Conservation (phyloP, 2,329 filamentous ascomycete species). For the Chalaropsis ovoidea region DNA sequence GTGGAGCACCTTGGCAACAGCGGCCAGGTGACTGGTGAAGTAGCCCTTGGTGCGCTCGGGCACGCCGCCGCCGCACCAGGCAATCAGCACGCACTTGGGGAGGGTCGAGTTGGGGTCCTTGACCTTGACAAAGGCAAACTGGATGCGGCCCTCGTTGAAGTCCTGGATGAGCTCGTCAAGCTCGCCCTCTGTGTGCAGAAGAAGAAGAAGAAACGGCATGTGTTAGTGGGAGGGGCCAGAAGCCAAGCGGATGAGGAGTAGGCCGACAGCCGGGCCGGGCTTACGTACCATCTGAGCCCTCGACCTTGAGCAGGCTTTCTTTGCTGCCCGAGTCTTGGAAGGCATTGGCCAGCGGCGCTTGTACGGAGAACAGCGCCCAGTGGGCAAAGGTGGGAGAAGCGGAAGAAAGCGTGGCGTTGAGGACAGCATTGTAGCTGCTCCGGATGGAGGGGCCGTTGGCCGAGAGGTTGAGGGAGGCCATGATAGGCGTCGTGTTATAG, state of each 20-base stretch:
- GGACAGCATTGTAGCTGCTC: slow-evolving; percentile 58
- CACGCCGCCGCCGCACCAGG: slow-evolving; percentile 94
- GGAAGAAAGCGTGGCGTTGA: slow-evolving; percentile 44
- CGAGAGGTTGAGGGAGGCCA: slow-evolving; percentile 73
- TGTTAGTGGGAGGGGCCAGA: slow-evolving; percentile 15
- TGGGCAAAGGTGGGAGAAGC: slow-evolving; percentile 74
- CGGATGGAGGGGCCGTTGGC: slow-evolving; percentile 74
- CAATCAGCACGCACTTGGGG: slow-evolving; percentile 86
- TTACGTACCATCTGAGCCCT: slow-evolving; percentile 70
- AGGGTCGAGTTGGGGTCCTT: slow-evolving; percentile 85
- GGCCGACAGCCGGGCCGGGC: background rate
- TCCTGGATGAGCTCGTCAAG: slow-evolving; percentile 83
- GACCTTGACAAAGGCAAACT: slow-evolving; percentile 94
- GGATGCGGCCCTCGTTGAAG: slow-evolving; percentile 90
- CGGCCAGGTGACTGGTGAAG: slow-evolving; percentile 86
- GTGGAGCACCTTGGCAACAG: slow-evolving; percentile 84
- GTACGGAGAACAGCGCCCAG: slow-evolving; percentile 91
- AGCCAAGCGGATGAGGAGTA: too few relatives aligned
- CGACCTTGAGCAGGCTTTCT: slow-evolving; percentile 91
- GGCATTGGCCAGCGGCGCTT: slow-evolving; percentile 81
- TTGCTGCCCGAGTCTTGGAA: slow-evolving; percentile 81
- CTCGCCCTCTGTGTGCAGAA: slow-evolving; percentile 63
- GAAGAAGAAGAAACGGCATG: background rate
- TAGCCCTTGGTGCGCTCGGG: slow-evolving; percentile 98
- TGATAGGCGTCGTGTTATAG: slow-evolving; percentile 32